Base-by-base conservation (phyloP, 345 rosid species). In the Eucalyptus curtisii region DNA sequence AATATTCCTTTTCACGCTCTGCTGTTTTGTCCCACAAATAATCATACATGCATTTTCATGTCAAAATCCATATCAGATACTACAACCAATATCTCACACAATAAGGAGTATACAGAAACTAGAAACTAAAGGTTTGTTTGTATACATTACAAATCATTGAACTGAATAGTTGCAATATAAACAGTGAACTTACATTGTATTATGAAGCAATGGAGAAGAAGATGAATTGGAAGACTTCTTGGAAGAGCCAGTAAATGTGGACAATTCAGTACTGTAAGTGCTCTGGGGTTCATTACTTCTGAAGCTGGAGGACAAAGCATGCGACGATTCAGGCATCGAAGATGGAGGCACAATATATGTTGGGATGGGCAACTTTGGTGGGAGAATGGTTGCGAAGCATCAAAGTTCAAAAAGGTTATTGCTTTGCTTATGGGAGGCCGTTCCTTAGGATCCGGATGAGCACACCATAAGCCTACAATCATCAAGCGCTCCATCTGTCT, bases 391-490 rank as follows among this genome's bases (percentile, higher is more conserved):
- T 87, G 64, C 3, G 85, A 90, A 30, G 87, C 6, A 66, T 66
- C 79, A 6, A 66, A 66, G 22, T 31, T 66, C 79, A 66, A 87
- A 15, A 90, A 81, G 27, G 61, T 49, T 47, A 87, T 27, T 1
- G 2, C 79, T 66, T 66, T 66, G 86, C 86, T 86, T 22, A 91
- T 92, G 7, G 90, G 80, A 27, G 92, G 92, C 79, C 79, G 79
- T 0, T 31, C 79, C 40, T 66, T 31, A 8, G 79, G 79, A 6
- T 66, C 79, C 2, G 42, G 79, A 66, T 66, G 81, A 71, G 13
- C 44, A 10, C 81, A 33, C 7, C 13, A 33, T 0, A 71, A 2
- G 45, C 81, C 45, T 19, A 71, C 81, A 9, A 71, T 33, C 25
- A 71, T 71, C 45, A 71, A 71, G 12, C 81, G 4, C 81, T 37